Percentiles rank a stretch among this genome's conserved stretches.
phyloP scores from a whole-genome alignment of 2,329 filamentous ascomycete species.

The Colletotrichum viniferum region DNA sequence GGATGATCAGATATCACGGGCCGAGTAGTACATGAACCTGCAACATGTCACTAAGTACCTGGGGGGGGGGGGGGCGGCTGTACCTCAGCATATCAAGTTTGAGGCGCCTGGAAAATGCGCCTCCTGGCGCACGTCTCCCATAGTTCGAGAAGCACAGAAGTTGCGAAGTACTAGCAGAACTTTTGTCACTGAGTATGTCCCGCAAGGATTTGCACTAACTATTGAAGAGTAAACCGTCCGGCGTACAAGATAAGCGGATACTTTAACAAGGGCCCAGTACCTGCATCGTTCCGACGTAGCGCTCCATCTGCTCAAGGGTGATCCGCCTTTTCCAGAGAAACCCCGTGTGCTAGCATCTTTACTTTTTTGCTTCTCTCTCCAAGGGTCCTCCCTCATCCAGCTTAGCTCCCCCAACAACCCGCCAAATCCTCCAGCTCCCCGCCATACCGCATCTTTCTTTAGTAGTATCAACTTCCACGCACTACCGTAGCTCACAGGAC shows the following conservation, averaged over 20 bases:
- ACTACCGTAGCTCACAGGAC: neutral
- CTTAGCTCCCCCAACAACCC: constrained; percentile 18
- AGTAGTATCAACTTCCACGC: neutral
- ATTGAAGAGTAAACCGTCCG: neutral
- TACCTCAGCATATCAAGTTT: neutral
- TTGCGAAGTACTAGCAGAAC: neutral
- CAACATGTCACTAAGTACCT: neutral
- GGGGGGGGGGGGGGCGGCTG: no score
- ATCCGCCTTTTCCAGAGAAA: neutral
- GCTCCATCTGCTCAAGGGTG: neutral
- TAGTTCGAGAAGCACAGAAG: no score
- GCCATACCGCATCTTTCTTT: neutral
- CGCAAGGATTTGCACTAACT: neutral
- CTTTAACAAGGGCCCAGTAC: neutral
- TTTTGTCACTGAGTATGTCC: no score
- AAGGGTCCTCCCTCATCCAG: constrained; percentile 17
- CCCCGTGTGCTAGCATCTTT: neutral
- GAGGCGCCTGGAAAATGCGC: neutral
- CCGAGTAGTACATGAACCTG: neutral
- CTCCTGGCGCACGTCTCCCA: no score
- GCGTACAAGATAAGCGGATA: neutral
- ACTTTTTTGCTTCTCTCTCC: neutral
- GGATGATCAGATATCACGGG: neutral
- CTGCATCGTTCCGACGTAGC: neutral
- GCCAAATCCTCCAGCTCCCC: neutral